These are phyloP conservation scores for Hymenoscyphus fructigenus DNA, from an alignment of 2,329 filamentous ascomycete genomes.

Conservation along the genomic window DNA sequence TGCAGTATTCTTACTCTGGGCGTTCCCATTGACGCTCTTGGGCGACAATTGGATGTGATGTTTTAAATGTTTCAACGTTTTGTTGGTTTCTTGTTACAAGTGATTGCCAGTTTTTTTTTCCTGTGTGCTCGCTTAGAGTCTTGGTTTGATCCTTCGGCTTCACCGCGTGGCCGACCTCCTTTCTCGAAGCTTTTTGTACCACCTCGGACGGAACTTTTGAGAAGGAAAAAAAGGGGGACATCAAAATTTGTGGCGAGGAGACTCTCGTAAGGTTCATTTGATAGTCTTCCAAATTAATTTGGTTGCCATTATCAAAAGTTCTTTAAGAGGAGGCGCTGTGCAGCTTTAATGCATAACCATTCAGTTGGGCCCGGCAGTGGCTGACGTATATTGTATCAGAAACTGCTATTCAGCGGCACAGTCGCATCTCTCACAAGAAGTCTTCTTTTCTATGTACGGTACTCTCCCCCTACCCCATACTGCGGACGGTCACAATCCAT, in stretches of 20 bases:
- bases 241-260: neutral
- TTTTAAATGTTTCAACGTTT: neutral
- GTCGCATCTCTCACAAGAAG: neutral
- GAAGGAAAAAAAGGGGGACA: neutral
- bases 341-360: neutral
- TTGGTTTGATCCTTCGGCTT: slow-evolving; percentile 5
- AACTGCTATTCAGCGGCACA: slow-evolving; percentile 8
- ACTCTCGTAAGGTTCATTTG: neutral
- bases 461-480: neutral
- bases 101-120: neutral
- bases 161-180: neutral
- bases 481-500: neutral
- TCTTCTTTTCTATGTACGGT: neutral
- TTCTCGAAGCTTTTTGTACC: neutral
- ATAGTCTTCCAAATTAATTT: neutral
- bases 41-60: neutral
- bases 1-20: neutral
- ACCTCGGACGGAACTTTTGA: neutral
- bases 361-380: neutral
- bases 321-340: neutral
- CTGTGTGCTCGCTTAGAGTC: neutral
- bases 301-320: neutral
- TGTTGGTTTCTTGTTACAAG: slow-evolving; percentile 1
- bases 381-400: neutral
- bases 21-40: neutral